phyloP scores from a whole-genome alignment of 2,329 filamentous ascomycete species.

The Pseudogymnoascus destructans region DNA sequence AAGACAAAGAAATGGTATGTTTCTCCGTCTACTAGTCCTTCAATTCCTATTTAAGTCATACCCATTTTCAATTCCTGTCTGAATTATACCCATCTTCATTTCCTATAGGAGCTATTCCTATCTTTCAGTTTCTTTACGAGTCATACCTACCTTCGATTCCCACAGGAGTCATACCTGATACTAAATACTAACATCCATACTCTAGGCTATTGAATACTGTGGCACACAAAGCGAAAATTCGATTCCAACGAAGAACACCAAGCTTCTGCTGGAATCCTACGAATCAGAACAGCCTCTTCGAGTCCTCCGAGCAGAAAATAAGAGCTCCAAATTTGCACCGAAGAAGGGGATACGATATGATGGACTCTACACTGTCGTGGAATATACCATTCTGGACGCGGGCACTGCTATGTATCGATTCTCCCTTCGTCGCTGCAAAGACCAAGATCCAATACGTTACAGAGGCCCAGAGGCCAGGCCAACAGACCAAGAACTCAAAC shows the following conservation, averaged over 20 bases:
- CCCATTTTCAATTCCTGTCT: not conserved
- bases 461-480: conserved; percentile 30
- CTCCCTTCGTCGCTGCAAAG: conserved; percentile 30
- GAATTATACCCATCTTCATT: not conserved
- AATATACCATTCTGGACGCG: conserved; percentile 28
- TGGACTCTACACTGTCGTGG: conserved; percentile 38
- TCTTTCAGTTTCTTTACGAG: too few relatives aligned
- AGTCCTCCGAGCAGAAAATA: conserved; percentile 35
- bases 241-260: conserved; percentile 28
- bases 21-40: not conserved
- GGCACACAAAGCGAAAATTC: conserved; percentile 31
- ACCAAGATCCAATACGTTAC: conserved; percentile 36
- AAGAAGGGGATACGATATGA: conserved; percentile 41
- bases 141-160: not conserved
- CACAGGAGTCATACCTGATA: not conserved
- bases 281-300: conserved; percentile 31
- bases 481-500: conserved; percentile 29
- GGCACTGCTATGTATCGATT: conserved; percentile 35
- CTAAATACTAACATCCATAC: not conserved
- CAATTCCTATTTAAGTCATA: not conserved
- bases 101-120: not conserved
- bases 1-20: conserved; percentile 32
- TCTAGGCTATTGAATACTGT: conserved; percentile 35
- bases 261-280: conserved; percentile 30
- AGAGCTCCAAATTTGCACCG: conserved; percentile 31